Conservation (phyloP, 257 asterid species). For the Lavandula angustifolia region DNA sequence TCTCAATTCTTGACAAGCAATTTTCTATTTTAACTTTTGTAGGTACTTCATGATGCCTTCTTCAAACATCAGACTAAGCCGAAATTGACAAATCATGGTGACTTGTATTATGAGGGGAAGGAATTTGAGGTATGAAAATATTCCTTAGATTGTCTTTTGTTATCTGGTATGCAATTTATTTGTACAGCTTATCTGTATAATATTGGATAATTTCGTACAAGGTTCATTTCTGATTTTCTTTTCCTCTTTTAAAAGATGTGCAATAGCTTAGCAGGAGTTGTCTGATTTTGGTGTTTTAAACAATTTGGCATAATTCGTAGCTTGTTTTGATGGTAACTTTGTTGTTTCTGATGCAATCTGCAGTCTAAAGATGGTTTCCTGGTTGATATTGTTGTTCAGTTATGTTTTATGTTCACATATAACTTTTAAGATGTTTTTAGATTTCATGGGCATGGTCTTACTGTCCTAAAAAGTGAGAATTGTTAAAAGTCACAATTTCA, state of each 20-base stretch:
- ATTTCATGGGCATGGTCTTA: background rate
- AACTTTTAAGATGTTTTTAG: background rate
- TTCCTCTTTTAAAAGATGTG: too few relatives aligned
- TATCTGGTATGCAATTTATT: too few relatives aligned
- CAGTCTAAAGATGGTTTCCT: too few relatives aligned
- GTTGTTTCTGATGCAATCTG: too few relatives aligned
- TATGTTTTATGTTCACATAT: background rate
- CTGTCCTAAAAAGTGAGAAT: background rate
- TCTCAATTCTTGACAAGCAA: slow-evolving; percentile 21
- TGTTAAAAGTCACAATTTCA: background rate
- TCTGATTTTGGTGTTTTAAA: too few relatives aligned
- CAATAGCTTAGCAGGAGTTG: too few relatives aligned
- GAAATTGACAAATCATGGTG: slow-evolving; percentile 89
- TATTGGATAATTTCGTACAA: too few relatives aligned
- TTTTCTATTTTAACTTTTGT: slow-evolving; percentile 28
- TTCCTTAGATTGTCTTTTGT: background rate
- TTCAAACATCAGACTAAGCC: slow-evolving; percentile 97
- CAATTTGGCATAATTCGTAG: too few relatives aligned
- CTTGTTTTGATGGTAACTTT: too few relatives aligned
- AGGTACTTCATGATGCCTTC: slow-evolving; percentile 99
- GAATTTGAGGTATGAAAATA: slow-evolving; percentile 83
- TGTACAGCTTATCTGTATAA: too few relatives aligned
- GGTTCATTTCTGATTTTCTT: too few relatives aligned
- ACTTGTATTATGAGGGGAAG: slow-evolving; percentile 88
- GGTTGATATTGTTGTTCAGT: background rate